Percentiles rank a stretch among this genome's conserved stretches.
Evolutionary conservation across 257 asterid species (phyloP).

Genomic region (Solanum boliviense): DNA sequence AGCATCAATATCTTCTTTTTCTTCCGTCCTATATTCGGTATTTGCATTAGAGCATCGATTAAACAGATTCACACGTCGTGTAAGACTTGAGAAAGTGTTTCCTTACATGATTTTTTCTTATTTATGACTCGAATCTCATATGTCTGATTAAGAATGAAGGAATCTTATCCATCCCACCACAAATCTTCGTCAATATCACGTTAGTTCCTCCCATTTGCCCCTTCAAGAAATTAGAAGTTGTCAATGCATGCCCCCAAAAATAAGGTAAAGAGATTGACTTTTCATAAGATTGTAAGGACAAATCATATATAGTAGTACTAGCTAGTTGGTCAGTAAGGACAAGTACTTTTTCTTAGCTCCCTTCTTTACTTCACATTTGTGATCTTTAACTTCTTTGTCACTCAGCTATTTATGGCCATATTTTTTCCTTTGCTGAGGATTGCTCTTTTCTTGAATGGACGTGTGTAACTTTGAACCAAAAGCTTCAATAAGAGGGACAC

Average conservation of each 20-base stretch:
- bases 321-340: neutral
- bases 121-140: neutral
- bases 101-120: neutral
- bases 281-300: slow-evolving; percentile 33
- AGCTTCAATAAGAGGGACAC: neutral
- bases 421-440: neutral
- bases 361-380: neutral
- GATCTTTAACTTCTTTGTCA: neutral
- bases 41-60: neutral
- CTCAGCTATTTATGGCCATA: neutral
- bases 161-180: neutral
- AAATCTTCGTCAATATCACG: neutral
- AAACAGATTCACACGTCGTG: fast-evolving
- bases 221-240: slow-evolving; percentile 30
- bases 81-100: neutral
- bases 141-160: neutral
- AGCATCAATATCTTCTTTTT: neutral
- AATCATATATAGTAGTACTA: neutral
- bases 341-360: neutral
- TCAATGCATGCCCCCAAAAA: neutral
- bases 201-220: slow-evolving; percentile 12
- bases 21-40: neutral
- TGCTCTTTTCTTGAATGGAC: neutral
- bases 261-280: slow-evolving; percentile 17
- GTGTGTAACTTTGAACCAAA: slow-evolving; percentile 3